A percentile compares a stretch with the other conserved stretches of the same genome.
These are phyloP conservation scores for Lodderomyces pseudojiufengensis DNA, from an alignment of 1,139 yeast genomes.

Conservation along the genomic window DNA sequence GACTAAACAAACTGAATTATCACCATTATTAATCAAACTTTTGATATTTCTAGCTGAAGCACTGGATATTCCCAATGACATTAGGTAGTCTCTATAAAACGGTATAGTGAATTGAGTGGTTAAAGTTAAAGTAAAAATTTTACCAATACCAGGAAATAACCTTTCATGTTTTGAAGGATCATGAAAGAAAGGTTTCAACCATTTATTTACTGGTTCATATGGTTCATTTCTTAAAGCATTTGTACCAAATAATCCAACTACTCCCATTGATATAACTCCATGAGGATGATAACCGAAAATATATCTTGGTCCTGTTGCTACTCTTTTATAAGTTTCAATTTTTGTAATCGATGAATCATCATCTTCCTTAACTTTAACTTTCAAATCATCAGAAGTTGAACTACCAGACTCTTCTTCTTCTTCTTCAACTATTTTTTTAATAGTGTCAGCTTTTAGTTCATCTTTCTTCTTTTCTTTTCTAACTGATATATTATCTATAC, in stretches of 20 bases:
- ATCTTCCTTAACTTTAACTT: too few relatives aligned
- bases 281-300: conserved; percentile 96
- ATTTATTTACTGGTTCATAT: conserved; percentile 47
- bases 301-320: conserved; percentile 69
- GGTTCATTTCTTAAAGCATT: conserved; percentile 60
- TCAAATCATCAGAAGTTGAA: too few relatives aligned
- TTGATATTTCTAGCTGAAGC: conserved; percentile 76
- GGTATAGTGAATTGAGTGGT: conserved; percentile 87
- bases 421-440: too few relatives aligned
- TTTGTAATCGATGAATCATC: conserved; percentile 7
- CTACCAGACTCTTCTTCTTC: too few relatives aligned
- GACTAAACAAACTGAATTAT: conserved; percentile 79
- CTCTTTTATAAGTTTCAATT: conserved; percentile 20
- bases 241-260: conserved; percentile 80
- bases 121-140: conserved; percentile 72
- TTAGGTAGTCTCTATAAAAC: conserved; percentile 77
- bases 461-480: too few relatives aligned
- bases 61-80: conserved; percentile 79
- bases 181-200: conserved; percentile 46
- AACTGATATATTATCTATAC: neutral
- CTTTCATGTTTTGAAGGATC: conserved; percentile 41
- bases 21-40: conserved; percentile 58
- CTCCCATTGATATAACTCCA: conserved; percentile 93
- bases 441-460: too few relatives aligned
- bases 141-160: conserved; percentile 76